Evolutionary conservation across 1,139 yeast genomes (phyloP).

Genomic region (Zhuliangozyma blackwelliae): DNA sequence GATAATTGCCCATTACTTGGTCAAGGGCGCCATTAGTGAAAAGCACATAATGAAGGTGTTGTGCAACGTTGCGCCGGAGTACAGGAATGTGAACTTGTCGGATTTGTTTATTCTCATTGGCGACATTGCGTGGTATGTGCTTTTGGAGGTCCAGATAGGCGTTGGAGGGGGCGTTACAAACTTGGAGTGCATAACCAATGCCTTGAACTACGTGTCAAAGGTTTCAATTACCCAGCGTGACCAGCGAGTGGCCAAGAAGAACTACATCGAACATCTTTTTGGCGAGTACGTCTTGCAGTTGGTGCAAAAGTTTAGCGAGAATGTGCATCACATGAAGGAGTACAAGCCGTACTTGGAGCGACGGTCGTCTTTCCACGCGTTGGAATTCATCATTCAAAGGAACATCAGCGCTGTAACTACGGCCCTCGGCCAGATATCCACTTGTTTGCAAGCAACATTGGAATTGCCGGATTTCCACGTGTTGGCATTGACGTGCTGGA

Average conservation of each 20-base stretch:
- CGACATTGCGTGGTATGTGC: conserved; percentile 38
- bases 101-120: conserved; percentile 46
- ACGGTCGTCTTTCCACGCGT: conserved; percentile 67
- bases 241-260: conserved; percentile 4
- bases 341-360: conserved; percentile 70
- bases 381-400: conserved; percentile 62
- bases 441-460: conserved; percentile 79
- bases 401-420: conserved; percentile 61
- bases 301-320: conserved; percentile 72
- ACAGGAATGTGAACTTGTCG: conserved; percentile 29
- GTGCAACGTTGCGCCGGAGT: conserved; percentile 49
- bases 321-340: conserved; percentile 70
- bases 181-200: conserved; percentile 30
- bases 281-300: conserved; percentile 69
- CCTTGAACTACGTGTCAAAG: conserved; percentile 38
- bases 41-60: conserved; percentile 51
- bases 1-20: conserved; percentile 38
- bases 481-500: conserved; percentile 68
- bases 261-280: conserved; percentile 29
- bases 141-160: conserved; percentile 34
- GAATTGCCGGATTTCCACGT: conserved; percentile 59
- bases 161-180: conserved; percentile 26
- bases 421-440: conserved; percentile 83
- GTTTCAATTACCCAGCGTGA: conserved; percentile 18
- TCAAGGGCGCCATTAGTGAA: conserved; percentile 42